Evolutionary conservation across 768 basidiomycete species (phyloP).

Genomic region (Tylopilus intermedius): DNA sequence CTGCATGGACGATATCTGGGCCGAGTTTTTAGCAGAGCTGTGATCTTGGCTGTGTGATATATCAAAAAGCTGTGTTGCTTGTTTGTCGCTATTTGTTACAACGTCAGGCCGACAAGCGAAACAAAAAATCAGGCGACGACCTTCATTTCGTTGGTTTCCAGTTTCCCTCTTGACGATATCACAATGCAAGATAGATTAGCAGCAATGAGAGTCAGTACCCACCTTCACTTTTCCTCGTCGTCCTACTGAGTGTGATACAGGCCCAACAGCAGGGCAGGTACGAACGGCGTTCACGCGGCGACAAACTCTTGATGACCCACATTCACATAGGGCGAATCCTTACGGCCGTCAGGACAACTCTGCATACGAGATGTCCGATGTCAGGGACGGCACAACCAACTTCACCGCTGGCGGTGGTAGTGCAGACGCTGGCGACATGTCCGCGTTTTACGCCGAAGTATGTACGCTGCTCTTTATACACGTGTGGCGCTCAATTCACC

Average conservation of each 20-base stretch:
- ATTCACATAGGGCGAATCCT: constrained; percentile 46
- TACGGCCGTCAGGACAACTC: constrained; percentile 59
- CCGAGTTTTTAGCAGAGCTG: constrained; percentile 20
- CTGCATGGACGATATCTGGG: constrained; percentile 42
- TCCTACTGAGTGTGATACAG: constrained; percentile 31
- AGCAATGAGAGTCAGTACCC: constrained; percentile 64
- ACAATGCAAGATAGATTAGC: constrained; percentile 76
- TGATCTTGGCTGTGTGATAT: no score
- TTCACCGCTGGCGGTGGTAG: constrained; percentile 34
- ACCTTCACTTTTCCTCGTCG: background rate
- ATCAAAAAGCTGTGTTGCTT: constrained; percentile 7
- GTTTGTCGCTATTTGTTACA: constrained; percentile 18
- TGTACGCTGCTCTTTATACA: constrained; percentile 12
- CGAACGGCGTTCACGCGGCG: constrained; percentile 25
- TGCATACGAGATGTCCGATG: constrained; percentile 69
- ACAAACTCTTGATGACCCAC: background rate
- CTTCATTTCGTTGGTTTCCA: background rate
- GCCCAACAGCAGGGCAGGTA: constrained; percentile 63
- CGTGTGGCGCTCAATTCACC: background rate
- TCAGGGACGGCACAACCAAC: constrained; percentile 54
- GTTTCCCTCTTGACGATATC: constrained; percentile 50
- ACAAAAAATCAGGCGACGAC: background rate
- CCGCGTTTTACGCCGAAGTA: constrained; percentile 72
- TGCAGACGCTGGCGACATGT: constrained; percentile 55
- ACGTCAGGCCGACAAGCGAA: background rate